A percentile compares a stretch with the other conserved stretches of the same genome.
Conservation (phyloP, 352 stramenopile genomes). For the Peronospora tabacina region DNA sequence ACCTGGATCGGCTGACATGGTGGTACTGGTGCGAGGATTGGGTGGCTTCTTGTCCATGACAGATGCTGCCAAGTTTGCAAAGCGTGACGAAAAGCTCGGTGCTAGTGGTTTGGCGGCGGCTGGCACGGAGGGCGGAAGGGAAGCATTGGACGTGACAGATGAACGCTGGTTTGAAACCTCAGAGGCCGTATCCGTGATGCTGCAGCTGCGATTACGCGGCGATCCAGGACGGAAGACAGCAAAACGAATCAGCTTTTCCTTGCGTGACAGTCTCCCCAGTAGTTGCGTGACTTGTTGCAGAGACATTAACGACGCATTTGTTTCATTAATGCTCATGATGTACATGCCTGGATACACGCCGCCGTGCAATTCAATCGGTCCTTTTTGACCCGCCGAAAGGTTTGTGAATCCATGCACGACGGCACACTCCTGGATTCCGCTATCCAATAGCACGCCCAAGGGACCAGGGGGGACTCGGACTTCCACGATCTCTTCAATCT, state of each 20-base stretch:
- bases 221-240: constrained; percentile 58
- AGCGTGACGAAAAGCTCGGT: constrained; percentile 34
- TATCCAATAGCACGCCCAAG: constrained; percentile 68
- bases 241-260: constrained; percentile 78
- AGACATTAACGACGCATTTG: constrained; percentile 77
- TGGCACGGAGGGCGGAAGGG: constrained; percentile 32
- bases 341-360: constrained; percentile 73
- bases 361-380: constrained; percentile 54
- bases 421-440: constrained; percentile 66
- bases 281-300: constrained; percentile 60
- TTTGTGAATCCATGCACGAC: constrained; percentile 79
- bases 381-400: constrained; percentile 46
- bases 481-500: constrained; percentile 72
- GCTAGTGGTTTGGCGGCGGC: constrained; percentile 30
- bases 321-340: constrained; percentile 84
- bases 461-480: constrained; percentile 63
- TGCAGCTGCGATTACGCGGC: constrained; percentile 33
- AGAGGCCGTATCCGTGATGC: constrained; percentile 34
- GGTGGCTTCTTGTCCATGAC: constrained; percentile 49
- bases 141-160: constrained; percentile 30
- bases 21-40: constrained; percentile 25
- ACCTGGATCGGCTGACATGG: constrained; percentile 9
- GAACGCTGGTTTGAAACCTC: constrained; percentile 38
- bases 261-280: constrained; percentile 61
- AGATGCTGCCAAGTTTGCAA: constrained; percentile 45